Conservation (phyloP, 2,329 filamentous ascomycete genomes). For the Dactylellina cionopaga region DNA sequence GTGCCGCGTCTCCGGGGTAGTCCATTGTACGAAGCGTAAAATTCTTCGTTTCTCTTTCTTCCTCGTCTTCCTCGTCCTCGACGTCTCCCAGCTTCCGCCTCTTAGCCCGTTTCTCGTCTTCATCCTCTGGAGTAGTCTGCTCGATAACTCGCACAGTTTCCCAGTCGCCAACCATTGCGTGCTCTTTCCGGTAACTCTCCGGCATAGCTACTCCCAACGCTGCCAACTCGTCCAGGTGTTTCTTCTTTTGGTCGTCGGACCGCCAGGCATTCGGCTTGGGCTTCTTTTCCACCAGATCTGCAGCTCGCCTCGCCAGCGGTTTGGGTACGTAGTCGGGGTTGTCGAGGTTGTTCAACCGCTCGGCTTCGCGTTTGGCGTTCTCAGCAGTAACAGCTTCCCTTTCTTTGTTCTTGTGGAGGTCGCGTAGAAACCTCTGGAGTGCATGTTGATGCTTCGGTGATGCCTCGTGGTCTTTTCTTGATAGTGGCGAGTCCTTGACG, state of each 20-base stretch:
- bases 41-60: constrained; percentile 54
- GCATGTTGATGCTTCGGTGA: constrained; percentile 84
- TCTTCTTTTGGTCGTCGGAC: constrained; percentile 71
- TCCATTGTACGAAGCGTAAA: constrained; percentile 56
- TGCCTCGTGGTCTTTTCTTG: constrained; percentile 87
- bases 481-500: constrained; percentile 91
- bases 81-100: constrained; percentile 63
- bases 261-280: constrained; percentile 22
- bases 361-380: constrained; percentile 82
- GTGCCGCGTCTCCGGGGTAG: constrained; percentile 57
- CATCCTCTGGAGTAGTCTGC: constrained; percentile 61
- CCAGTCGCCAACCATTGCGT: constrained; percentile 93
- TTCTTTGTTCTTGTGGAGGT: constrained; percentile 86
- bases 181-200: constrained; percentile 77
- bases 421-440: constrained; percentile 87
- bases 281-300: constrained; percentile 64
- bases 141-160: constrained; percentile 72
- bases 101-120: constrained; percentile 72
- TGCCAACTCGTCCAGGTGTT: constrained; percentile 84
- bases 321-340: constrained; percentile 57
- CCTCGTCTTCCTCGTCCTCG: constrained; percentile 57
- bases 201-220: constrained; percentile 88
- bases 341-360: constrained; percentile 76
- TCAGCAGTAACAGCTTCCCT: constrained; percentile 82
- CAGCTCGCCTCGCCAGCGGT: constrained; percentile 61